A percentile compares a stretch with the other conserved stretches of the same genome.
Conservation (phyloP, 108 stramenopile species). For the Stephanodiscus minutulus region DNA sequence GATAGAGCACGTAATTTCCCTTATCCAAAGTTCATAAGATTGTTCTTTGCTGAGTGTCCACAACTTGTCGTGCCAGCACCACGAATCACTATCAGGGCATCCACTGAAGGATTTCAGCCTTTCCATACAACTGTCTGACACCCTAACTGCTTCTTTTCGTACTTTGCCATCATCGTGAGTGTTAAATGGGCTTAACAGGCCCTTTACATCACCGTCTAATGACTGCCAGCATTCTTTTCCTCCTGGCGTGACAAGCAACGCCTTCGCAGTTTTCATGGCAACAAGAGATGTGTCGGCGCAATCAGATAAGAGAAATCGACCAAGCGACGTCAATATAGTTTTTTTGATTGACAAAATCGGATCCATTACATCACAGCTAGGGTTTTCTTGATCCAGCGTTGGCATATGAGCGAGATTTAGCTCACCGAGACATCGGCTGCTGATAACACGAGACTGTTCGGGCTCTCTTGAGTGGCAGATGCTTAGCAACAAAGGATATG, state of each 20-base stretch:
- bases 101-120: slow-evolving; percentile 24
- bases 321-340: slow-evolving; percentile 28
- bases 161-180: slow-evolving; percentile 17
- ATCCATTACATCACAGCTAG: neutral
- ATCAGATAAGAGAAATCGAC: slow-evolving; percentile 48
- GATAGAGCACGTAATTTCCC: slow-evolving; percentile 57
- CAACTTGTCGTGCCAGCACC: slow-evolving; percentile 73
- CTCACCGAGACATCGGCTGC: slow-evolving; percentile 56
- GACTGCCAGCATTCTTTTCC: slow-evolving; percentile 47
- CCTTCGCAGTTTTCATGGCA: slow-evolving; percentile 60
- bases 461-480: slow-evolving; percentile 44
- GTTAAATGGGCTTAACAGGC: slow-evolving; percentile 31
- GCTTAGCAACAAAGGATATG: slow-evolving; percentile 15
- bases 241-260: slow-evolving; percentile 44
- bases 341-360: slow-evolving; percentile 42
- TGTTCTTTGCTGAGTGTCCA: slow-evolving; percentile 47
- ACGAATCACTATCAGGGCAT: slow-evolving; percentile 22
- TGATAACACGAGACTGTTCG: slow-evolving; percentile 42
- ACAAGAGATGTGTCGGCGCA: slow-evolving; percentile 47
- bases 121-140: slow-evolving; percentile 33
- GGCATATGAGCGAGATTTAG: slow-evolving; percentile 16
- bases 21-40: slow-evolving; percentile 67
- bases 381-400: neutral
- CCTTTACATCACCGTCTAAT: slow-evolving; percentile 30
- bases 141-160: slow-evolving; percentile 22